A percentile compares a stretch with the other conserved stretches of the same genome.
These are phyloP conservation scores for Musa itinerans DNA, from an alignment of 176 grass and related monocot genomes.

Conservation along the genomic window DNA sequence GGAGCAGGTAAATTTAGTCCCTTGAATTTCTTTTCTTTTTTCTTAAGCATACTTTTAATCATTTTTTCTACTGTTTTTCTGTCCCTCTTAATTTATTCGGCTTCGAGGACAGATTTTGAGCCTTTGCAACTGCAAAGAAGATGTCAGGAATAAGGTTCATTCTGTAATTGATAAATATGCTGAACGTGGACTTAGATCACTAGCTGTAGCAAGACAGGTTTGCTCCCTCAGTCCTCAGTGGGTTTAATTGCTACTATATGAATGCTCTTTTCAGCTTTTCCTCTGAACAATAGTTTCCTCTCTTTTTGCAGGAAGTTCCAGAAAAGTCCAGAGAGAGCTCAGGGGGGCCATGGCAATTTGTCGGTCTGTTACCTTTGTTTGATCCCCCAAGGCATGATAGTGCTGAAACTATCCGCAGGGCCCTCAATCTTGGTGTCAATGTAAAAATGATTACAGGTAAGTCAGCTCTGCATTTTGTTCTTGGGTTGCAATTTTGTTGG, in stretches of 20 bases:
- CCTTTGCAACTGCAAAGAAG: slow-evolving; percentile 45
- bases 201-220: slow-evolving; percentile 69
- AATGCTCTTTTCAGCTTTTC: background rate
- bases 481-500: background rate
- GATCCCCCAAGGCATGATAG: slow-evolving; percentile 90
- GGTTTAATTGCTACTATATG: background rate
- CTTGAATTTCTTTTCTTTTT: background rate
- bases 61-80: background rate
- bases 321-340: slow-evolving; percentile 57
- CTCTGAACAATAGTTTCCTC: background rate
- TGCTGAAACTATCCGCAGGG: slow-evolving; percentile 68
- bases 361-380: slow-evolving; percentile 69
- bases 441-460: slow-evolving; percentile 99
- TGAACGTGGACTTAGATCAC: slow-evolving; percentile 69
- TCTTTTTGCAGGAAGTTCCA: slow-evolving; percentile 43
- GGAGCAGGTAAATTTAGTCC: slow-evolving; percentile 38
- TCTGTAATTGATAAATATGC: slow-evolving; percentile 82
- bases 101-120: slow-evolving; percentile 37
- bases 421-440: slow-evolving; percentile 78
- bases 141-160: slow-evolving; percentile 48
- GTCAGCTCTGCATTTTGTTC: background rate
- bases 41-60: background rate
- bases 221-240: background rate
- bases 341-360: slow-evolving; percentile 61
- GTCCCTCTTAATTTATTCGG: background rate